These are phyloP conservation scores for Gymnopus androsaceus DNA, from an alignment of 1,284 basidiomycete genomes.

Conservation along the genomic window DNA sequence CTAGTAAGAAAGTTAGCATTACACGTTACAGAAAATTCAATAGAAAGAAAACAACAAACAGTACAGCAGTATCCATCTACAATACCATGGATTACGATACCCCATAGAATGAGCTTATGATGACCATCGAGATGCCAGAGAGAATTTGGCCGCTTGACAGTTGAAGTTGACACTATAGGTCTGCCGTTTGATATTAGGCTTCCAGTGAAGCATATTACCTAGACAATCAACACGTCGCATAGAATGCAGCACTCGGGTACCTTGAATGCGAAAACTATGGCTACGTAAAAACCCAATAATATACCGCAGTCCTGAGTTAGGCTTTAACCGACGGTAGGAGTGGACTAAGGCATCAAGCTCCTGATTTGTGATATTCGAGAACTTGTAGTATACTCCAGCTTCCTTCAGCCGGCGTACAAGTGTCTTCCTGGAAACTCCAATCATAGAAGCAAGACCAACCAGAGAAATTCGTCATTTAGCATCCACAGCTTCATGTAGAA, in stretches of 20 bases:
- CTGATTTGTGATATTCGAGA: conserved; percentile 8
- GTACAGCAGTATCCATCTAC: conserved; percentile 44
- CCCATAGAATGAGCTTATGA: too few relatives aligned
- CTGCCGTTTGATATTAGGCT: neutral
- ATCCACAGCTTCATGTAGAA: conserved; percentile 9
- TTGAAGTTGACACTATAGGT: conserved; percentile 33
- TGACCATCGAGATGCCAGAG: conserved; percentile 54
- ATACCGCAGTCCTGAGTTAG: conserved; percentile 7
- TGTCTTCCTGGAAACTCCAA: neutral
- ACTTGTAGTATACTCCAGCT: neutral
- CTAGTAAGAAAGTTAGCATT: conserved; percentile 20
- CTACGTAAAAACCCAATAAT: conserved; percentile 1
- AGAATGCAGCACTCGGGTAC: neutral
- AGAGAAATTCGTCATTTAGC: conserved; percentile 3
- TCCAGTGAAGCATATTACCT: neutral
- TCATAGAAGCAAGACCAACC: neutral
- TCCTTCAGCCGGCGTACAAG: neutral
- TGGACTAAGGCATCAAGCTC: conserved; percentile 6
- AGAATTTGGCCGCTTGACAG: conserved; percentile 37
- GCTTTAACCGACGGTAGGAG: neutral
- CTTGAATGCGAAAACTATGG: conserved; percentile 1
- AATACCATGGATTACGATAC: conserved; percentile 50
- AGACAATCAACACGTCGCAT: conserved; percentile 6
- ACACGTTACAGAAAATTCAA: neutral
- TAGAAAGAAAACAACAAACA: conserved; percentile 34